Conservation (phyloP, 352 stramenopile genomes). For the Aphanomyces invadans region DNA sequence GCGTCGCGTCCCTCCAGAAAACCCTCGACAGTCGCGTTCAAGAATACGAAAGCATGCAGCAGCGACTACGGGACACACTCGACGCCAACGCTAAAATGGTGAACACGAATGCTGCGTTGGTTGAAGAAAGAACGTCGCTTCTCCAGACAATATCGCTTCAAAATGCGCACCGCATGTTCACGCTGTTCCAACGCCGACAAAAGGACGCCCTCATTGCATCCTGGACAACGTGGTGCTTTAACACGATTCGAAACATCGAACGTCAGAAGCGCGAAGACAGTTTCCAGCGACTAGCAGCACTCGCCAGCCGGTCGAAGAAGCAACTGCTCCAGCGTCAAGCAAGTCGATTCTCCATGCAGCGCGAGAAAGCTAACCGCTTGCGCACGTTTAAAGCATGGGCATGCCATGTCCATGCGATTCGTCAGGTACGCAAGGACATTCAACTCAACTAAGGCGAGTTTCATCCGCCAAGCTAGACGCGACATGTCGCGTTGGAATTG, state of each 20-base stretch:
- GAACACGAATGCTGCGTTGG: background rate
- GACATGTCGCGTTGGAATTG: background rate
- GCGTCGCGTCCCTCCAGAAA: constrained; percentile 22
- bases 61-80: constrained; percentile 11
- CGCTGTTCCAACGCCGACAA: background rate
- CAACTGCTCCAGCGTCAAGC: background rate
- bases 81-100: background rate
- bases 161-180: background rate
- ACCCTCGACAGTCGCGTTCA: constrained; percentile 11
- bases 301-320: constrained; percentile 1
- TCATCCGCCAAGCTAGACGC: no score
- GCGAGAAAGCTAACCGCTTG: background rate
- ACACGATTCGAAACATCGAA: background rate
- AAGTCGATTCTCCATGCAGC: background rate
- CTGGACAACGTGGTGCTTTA: background rate
- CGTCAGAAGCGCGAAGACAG: constrained; percentile 4
- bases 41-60: constrained; percentile 13
- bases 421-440: background rate
- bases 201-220: background rate
- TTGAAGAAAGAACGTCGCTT: background rate
- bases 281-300: background rate
- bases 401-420: background rate
- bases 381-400: background rate
- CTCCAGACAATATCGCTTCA: background rate
- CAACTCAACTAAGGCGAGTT: no score